These are phyloP conservation scores for Piper longum DNA, from an alignment of 164 flowering plant genomes.

Conservation along the genomic window DNA sequence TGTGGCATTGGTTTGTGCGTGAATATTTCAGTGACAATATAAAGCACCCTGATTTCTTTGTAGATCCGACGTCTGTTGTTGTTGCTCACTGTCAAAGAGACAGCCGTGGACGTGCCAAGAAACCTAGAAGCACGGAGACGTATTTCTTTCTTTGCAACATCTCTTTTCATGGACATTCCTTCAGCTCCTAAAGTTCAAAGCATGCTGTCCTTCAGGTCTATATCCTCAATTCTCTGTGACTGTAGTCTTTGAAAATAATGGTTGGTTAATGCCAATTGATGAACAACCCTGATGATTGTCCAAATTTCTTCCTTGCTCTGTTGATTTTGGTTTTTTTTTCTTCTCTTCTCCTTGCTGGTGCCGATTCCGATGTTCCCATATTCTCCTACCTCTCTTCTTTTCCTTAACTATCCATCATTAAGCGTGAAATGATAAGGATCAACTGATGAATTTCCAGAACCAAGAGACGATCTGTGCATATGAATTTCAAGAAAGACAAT, in stretches of 20 bases:
- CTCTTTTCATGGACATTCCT: constrained; percentile 88
- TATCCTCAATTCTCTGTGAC: background rate
- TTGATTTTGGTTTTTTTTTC: background rate
- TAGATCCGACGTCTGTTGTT: constrained; percentile 71
- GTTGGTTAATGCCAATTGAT: background rate
- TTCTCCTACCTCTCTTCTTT: background rate
- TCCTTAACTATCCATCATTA: background rate
- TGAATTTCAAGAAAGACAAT: too few species aligned
- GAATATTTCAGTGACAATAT: background rate
- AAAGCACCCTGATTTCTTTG: constrained; percentile 3
- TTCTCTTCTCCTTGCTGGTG: background rate
- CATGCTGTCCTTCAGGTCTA: constrained; percentile 90
- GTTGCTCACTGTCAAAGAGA: constrained; percentile 73
- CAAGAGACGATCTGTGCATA: too few species aligned
- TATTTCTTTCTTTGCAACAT: constrained; percentile 80
- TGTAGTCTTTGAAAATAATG: background rate
- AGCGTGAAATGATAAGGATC: background rate
- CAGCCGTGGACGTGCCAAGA: constrained; percentile 68
- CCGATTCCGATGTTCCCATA: background rate
- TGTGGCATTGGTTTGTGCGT: background rate
- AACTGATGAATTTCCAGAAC: too few species aligned
- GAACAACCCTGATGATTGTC: background rate
- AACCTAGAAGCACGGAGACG: constrained; percentile 91
- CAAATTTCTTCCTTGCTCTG: background rate
- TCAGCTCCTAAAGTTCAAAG: constrained; percentile 77